Percentiles rank a stretch among this genome's conserved stretches.
phyloP scores from a whole-genome alignment of 1,284 basidiomycete genomes.

The Tremellales sp. region DNA sequence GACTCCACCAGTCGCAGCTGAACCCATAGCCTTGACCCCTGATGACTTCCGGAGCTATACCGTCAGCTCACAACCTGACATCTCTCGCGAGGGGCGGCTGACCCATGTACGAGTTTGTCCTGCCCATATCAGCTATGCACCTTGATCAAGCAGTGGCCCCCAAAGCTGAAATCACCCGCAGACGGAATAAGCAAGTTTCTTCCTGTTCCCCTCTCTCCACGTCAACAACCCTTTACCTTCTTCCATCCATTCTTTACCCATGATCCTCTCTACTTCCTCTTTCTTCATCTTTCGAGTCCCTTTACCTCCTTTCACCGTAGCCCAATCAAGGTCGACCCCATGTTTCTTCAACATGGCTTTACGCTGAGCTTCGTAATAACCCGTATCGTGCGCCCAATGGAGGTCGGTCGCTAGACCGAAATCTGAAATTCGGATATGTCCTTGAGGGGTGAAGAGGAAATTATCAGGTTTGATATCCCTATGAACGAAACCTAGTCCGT shows the following conservation, averaged over 20 bases:
- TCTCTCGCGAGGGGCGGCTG: constrained; percentile 26
- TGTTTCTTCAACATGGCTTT: constrained; percentile 83
- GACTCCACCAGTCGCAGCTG: constrained; percentile 96
- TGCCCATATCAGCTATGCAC: constrained; percentile 9
- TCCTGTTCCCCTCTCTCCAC: constrained; percentile 87
- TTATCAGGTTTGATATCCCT: constrained; percentile 97
- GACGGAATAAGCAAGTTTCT: constrained; percentile 92
- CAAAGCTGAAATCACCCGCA: constrained; percentile 54
- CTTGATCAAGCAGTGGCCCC: background rate
- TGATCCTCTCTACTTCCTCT: constrained; percentile 70
- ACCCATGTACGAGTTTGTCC: constrained; percentile 83
- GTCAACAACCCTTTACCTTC: constrained; percentile 73
- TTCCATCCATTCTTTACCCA: constrained; percentile 64
- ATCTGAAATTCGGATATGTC: constrained; percentile 91
- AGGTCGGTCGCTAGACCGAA: constrained; percentile 80
- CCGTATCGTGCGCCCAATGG: constrained; percentile 73
- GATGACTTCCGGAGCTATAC: constrained; percentile 93
- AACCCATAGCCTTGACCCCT: constrained; percentile 79
- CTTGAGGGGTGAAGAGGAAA: constrained; percentile 87
- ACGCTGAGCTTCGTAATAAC: constrained; percentile 92
- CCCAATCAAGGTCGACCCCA: constrained; percentile 86
- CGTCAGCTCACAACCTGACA: constrained; percentile 25
- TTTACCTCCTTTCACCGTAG: constrained; percentile 28
- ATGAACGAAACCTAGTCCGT: constrained; percentile 93
- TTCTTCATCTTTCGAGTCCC: constrained; percentile 69